These are phyloP conservation scores for Bolboschoenoplectus hybrid DNA, from an alignment of 202 grass and related monocot genomes.

Conservation along the genomic window DNA sequence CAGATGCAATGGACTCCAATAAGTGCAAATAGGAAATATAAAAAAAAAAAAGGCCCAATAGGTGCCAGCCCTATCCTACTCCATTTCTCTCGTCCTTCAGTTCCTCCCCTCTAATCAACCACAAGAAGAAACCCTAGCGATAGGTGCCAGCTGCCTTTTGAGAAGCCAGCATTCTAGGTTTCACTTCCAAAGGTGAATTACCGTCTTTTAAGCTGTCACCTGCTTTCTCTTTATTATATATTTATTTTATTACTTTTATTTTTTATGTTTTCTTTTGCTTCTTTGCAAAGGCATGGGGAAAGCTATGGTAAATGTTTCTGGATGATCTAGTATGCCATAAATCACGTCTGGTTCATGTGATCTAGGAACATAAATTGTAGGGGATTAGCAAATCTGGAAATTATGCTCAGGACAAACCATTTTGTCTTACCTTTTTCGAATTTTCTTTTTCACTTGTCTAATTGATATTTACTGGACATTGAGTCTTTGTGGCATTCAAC, in stretches of 20 bases:
- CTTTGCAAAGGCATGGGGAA: background rate
- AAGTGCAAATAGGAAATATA: background rate
- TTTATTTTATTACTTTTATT: background rate
- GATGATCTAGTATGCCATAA: background rate
- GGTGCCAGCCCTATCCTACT: background rate
- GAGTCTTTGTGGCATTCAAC: background rate
- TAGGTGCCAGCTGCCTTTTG: background rate
- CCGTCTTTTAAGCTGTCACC: background rate
- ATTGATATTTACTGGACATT: background rate
- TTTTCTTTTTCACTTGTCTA: constrained; percentile 2
- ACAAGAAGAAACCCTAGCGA: background rate
- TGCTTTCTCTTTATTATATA: background rate
- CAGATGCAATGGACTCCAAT: background rate
- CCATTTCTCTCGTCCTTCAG: background rate
- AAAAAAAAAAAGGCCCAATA: background rate
- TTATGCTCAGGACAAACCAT: background rate
- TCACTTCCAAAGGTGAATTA: background rate
- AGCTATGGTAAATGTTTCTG: background rate
- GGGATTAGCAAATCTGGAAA: background rate
- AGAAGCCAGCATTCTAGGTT: background rate
- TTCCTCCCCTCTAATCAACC: background rate
- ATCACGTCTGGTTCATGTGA: background rate
- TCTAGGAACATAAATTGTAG: background rate
- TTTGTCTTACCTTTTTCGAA: background rate
- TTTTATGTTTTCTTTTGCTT: background rate